Evolutionary conservation across 805 yeast genomes (phyloP).

Genomic region (Kuraishia ogatae): DNA sequence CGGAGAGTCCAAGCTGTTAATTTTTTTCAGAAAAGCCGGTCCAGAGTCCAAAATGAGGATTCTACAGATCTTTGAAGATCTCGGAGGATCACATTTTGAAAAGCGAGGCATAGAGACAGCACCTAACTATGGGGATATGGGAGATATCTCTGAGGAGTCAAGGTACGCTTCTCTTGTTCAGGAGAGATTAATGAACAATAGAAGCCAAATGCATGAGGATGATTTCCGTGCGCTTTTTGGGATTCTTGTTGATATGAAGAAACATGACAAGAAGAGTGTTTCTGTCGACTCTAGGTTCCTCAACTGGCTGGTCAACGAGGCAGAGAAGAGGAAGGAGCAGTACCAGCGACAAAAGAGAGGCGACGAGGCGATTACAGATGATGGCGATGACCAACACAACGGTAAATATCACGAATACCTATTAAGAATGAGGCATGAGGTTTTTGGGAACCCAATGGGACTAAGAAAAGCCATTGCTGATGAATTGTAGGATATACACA

Average conservation of each 20-base stretch:
- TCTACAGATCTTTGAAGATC: constrained; percentile 38
- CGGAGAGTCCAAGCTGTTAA: constrained; percentile 17
- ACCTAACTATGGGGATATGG: constrained; percentile 25
- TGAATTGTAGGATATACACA: constrained; percentile 25
- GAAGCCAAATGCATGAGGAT: constrained; percentile 20
- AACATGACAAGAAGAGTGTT: constrained; percentile 20
- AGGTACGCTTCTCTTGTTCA: constrained; percentile 9
- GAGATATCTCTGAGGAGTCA: constrained; percentile 26
- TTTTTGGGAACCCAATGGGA: constrained; percentile 75
- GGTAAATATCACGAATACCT: constrained; percentile 19
- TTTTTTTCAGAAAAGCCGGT: constrained; percentile 13
- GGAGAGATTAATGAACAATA: constrained; percentile 2
- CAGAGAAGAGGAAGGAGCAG: constrained; percentile 19
- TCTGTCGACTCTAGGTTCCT: constrained; percentile 36
- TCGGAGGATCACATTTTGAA: neutral
- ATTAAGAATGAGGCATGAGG: constrained; percentile 13
- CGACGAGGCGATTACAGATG: constrained; percentile 18
- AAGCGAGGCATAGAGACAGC: neutral
- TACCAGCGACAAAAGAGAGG: constrained; percentile 13
- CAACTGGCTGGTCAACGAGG: constrained; percentile 52
- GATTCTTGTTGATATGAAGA: constrained; percentile 23
- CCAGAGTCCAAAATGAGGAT: constrained; percentile 26
- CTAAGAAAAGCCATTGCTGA: constrained; percentile 51
- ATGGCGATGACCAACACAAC: constrained; percentile 17
- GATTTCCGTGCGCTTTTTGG: constrained; percentile 35